Percentiles rank a stretch among this genome's conserved stretches.
phyloP scores from a whole-genome alignment of 306 rosid genomes.

The Rosa lucieae region DNA sequence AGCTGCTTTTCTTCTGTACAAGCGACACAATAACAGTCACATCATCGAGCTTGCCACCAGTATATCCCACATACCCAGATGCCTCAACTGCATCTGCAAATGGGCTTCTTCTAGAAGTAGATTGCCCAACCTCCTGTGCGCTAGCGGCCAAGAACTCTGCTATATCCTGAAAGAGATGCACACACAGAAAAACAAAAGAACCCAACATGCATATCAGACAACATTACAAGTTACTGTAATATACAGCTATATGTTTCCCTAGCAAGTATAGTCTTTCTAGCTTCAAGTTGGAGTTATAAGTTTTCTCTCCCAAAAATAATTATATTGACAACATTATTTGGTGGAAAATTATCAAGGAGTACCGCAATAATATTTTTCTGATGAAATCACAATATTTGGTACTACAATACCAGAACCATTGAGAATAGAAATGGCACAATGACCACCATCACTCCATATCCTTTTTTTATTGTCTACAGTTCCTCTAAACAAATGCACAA shows the following conservation, averaged over 20 bases:
- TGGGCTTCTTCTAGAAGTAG: conserved; percentile 58
- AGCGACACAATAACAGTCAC: conserved; percentile 67
- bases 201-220: not conserved
- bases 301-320: not conserved
- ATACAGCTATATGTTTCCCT: not conserved
- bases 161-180: conserved; percentile 46
- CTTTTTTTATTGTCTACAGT: not conserved
- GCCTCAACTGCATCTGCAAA: conserved; percentile 71
- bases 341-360: not conserved
- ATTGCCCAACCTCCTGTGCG: conserved; percentile 70
- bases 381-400: not conserved
- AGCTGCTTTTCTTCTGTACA: conserved; percentile 38
- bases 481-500: not conserved
- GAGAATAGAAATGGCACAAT: not conserved
- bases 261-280: not conserved
- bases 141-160: conserved; percentile 57
- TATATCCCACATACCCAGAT: conserved; percentile 55
- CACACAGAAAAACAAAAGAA: conserved; percentile 1
- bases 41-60: conserved; percentile 75
- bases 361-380: not conserved
- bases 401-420: not conserved
- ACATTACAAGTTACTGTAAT: not conserved
- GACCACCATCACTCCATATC: not conserved
- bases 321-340: not conserved
- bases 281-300: conserved; percentile 1